Conservation (phyloP, 768 basidiomycete genomes). For the Termitomyces eurrhizus region DNA sequence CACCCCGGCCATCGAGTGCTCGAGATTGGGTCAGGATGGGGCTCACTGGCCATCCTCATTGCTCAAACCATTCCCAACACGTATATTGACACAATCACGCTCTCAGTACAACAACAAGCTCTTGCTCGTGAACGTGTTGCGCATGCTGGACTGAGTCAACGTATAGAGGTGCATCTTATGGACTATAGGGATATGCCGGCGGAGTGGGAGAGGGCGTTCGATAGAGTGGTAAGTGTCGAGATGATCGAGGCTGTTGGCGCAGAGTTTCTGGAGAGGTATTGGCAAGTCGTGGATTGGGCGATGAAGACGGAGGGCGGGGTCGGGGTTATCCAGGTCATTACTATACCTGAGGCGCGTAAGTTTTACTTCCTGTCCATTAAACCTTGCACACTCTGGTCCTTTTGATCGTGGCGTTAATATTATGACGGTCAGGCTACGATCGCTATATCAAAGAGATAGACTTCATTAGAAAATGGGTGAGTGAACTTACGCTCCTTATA, state of each 20-base stretch:
- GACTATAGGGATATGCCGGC: slow-evolving; percentile 65
- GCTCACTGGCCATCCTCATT: slow-evolving; percentile 63
- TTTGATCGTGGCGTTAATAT: background rate
- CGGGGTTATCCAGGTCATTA: slow-evolving; percentile 73
- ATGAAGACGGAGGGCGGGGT: slow-evolving; percentile 54
- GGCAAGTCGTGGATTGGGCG: slow-evolving; percentile 62
- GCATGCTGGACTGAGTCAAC: slow-evolving; percentile 43
- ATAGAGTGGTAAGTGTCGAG: slow-evolving; percentile 69
- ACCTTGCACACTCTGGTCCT: background rate
- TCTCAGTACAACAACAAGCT: slow-evolving; percentile 35
- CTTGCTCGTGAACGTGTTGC: slow-evolving; percentile 49
- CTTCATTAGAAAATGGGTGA: slow-evolving; percentile 1
- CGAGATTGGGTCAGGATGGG: slow-evolving; percentile 82
- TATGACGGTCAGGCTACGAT: background rate
- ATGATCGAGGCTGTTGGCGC: slow-evolving; percentile 76
- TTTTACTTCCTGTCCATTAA: background rate
- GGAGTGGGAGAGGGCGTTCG: slow-evolving; percentile 63
- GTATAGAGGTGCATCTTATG: slow-evolving; percentile 68
- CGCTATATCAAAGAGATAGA: slow-evolving; percentile 1
- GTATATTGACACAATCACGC: slow-evolving; percentile 67
- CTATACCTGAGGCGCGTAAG: slow-evolving; percentile 36
- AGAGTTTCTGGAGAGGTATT: slow-evolving; percentile 64
- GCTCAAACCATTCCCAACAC: slow-evolving; percentile 51
- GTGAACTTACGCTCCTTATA: background rate
- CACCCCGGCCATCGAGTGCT: slow-evolving; percentile 52